Evolutionary conservation across 2,329 filamentous ascomycete species (phyloP), one percentile per base, ranked within the genome.

Genomic region (Aspergillus floridensis): DNA sequence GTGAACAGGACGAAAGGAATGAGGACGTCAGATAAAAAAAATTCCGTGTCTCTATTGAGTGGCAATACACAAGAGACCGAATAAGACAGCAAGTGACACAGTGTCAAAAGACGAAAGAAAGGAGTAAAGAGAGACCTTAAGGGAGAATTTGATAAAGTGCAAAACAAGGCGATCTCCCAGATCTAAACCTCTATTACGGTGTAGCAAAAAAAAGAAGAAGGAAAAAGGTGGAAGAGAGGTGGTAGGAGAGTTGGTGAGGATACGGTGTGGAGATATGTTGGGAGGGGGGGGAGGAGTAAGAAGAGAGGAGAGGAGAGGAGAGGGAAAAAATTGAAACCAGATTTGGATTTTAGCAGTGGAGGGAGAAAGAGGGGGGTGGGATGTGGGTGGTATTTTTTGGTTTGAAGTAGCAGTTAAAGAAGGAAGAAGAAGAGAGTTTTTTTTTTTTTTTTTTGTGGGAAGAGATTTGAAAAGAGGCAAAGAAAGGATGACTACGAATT

Each of bases 71-170:
- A 63, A 47, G 59, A 58, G 65, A 63, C 59, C 61, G 66, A 69
- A 68, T 70, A 66, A 68, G 65, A 72, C 70, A 65, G 69, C 66
- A 63, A 68, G 62, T 62, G 61, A 67, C 68, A 63, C 66, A 65
- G 60, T 66, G 67, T 70, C 62, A 66, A 60, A 61, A 61, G 38
- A 44, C 38, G 38, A 44, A 66, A 59, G 58, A 66, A 64, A 63
- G 58, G 65, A 67, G 66, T 66, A 63, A 67, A 65, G 63, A 70
- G 66, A 68, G 66, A 62, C 67, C 66, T 63, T 65, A 22, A 44
- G 64, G 56, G 60, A 59, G 62, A 54, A 64, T 66, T 55, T 16
- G 38, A 55, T 31, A 32, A 48, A 55, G 59, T 65, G 58, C 64
- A 60, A 58, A 66, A 70, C 59, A 63, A 66, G 63, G 59, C 51